Evolutionary conservation across 2,329 filamentous ascomycete genomes (phyloP).

Genomic region (Pseudogymnoascus sp.): DNA sequence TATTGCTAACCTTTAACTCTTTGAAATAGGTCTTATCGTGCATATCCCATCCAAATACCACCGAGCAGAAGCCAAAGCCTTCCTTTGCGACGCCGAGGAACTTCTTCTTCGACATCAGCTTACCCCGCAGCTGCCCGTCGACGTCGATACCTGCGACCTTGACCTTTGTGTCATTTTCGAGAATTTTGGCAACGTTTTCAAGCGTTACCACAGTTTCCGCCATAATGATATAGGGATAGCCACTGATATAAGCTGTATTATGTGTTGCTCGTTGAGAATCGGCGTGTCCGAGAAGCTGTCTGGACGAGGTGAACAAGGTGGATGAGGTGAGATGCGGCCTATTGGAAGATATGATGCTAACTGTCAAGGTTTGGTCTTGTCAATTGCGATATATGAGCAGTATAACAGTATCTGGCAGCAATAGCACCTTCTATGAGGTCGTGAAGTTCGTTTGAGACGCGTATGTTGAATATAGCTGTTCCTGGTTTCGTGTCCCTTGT

Average conservation of each 20-base stretch:
- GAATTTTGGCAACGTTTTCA: slow-evolving; percentile 40
- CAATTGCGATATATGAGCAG: neutral
- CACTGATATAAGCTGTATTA: neutral
- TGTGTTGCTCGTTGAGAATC: neutral
- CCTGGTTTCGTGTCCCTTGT: neutral
- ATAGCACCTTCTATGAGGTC: neutral
- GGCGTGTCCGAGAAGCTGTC: neutral
- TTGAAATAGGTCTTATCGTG: slow-evolving; percentile 83
- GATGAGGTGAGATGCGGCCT: neutral
- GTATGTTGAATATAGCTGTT: slow-evolving; percentile 3
- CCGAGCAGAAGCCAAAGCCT: slow-evolving; percentile 89
- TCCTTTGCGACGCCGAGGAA: slow-evolving; percentile 73
- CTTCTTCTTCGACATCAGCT: slow-evolving; percentile 87
- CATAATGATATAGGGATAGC: neutral
- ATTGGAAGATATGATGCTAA: neutral
- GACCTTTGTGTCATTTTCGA: slow-evolving; percentile 66
- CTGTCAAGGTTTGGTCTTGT: neutral
- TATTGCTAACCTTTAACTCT: slow-evolving; percentile 81
- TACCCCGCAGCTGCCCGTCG: slow-evolving; percentile 79
- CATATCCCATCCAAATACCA: slow-evolving; percentile 96
- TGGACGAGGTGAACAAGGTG: neutral
- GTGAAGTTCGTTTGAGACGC: neutral
- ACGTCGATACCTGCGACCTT: slow-evolving; percentile 85
- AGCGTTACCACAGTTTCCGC: neutral
- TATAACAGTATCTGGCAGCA: neutral